A percentile compares a stretch with the other conserved stretches of the same genome.
Evolutionary conservation across 2,329 filamentous ascomycete genomes (phyloP).

Genomic region (Fusarium marasasianum): DNA sequence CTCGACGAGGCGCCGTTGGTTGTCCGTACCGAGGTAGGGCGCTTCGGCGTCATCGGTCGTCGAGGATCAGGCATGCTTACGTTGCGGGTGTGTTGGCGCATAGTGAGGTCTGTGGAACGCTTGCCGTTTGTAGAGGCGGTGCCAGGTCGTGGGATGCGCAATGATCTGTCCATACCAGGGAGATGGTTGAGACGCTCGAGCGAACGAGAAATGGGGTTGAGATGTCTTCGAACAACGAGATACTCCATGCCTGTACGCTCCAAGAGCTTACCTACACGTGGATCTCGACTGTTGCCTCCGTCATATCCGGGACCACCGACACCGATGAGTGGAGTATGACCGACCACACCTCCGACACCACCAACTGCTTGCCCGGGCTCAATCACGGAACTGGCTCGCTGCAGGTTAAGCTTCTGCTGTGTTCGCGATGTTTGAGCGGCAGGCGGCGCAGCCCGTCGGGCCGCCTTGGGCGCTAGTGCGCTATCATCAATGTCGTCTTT

Average conservation of each 20-base stretch:
- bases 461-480: constrained; percentile 58
- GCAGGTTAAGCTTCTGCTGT: constrained; percentile 79
- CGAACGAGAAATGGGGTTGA: constrained; percentile 74
- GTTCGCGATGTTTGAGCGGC: constrained; percentile 70
- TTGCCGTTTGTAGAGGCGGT: constrained; percentile 52
- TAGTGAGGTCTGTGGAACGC: constrained; percentile 42
- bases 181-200: constrained; percentile 58
- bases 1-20: constrained; percentile 54
- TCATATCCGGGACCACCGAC: constrained; percentile 66
- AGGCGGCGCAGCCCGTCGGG: constrained; percentile 51
- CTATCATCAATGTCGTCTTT: constrained; percentile 53
- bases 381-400: constrained; percentile 76
- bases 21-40: constrained; percentile 50
- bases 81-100: constrained; percentile 53
- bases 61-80: constrained; percentile 51
- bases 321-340: constrained; percentile 59
- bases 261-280: constrained; percentile 70
- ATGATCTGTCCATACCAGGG: constrained; percentile 60
- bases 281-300: constrained; percentile 62
- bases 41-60: constrained; percentile 44
- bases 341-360: constrained; percentile 51
- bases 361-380: constrained; percentile 65
- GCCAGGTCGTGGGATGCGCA: constrained; percentile 57
- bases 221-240: constrained; percentile 76
- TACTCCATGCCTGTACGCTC: constrained; percentile 79